Evolutionary conservation across 169 alveolate genomes (phyloP), one percentile per base, ranked within the genome.

Genomic region (Plasmodium vivax): DNA sequence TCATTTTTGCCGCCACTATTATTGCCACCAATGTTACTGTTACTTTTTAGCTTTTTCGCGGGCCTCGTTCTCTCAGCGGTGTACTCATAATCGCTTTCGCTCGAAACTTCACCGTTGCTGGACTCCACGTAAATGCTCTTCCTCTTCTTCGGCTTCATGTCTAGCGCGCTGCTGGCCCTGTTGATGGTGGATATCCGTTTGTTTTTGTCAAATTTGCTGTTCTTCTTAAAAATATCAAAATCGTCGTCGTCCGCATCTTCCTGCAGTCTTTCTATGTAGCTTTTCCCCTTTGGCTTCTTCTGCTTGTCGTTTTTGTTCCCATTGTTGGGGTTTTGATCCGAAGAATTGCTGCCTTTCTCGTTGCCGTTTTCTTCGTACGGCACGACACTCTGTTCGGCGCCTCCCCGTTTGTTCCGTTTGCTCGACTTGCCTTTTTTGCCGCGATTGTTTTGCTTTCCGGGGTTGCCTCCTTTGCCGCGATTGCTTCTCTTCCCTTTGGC

Each of bases 161-260:
- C 93, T 34, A 73, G 23, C 8, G 41, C 23, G 19, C 51, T 79
- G 51, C 36, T 80, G 14, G 3, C 43, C 74, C 54, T 41, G 36
- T 23, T 43, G 4, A 36, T 10, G 27, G 94, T 88, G 30, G 94
- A 80, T 80, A 88, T 88, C 71, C 94, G 79, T 80, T 88, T 88
- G 80, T 81, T 88, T 62, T 72, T 88, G 74, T 88, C 90, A 58
- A 80, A 30, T 12, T 79, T 88, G 54, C 90, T 88, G 36, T 58
- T 84, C 74, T 43, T 88, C 58, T 88, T 88, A 54, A 88, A 88
- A 12, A 88, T 88, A 12, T 88, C 94, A 88, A 88, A 88, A 80
- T 88, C 94, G 41, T 88, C 94, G 82, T 88, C 94, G 54, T 88
- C 94, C 27, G 80, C 36, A 74, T 43, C 90, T 88, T 80, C 58